Base-by-base conservation (phyloP, 2,329 filamentous ascomycete genomes). In the Fusarium poae region DNA sequence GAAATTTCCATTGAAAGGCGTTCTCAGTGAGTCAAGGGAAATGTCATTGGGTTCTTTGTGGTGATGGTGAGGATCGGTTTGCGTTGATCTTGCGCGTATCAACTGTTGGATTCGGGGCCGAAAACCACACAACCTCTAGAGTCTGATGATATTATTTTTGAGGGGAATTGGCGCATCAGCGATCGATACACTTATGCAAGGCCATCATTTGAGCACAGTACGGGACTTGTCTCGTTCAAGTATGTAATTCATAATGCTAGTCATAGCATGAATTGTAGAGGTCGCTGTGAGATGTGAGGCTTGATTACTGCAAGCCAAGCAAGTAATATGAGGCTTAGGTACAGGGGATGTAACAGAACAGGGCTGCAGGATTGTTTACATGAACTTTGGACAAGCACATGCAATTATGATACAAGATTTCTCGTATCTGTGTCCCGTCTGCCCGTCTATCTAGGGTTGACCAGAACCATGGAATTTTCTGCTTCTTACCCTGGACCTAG, bases 311-410 rank as follows among this genome's bases (percentile, higher is more conserved):
- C 37, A 37, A 57, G 35, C 45, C 50, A 34, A 21, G 12, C 20
- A 42, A 58, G 40, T 45, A 34, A 65, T 32, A 65, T 39, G 58
- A 18, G 35, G 40, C 29, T n/a, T 51, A n/a, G n/a, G n/a, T n/a
- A 45, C 20, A 8, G 27, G 35, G 21, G n/a, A 21, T 29, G 45
- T 7, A 34, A 29, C 29, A 48, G 43, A 43, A 50, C 49, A 37
- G 55, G 55, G 66, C 67, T 67, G 52, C 57, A 70, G 40, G 49
- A 55, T 29, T 23, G 15, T 42, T 25, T 51, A 37, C 42, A 44
- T 57, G 21, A 23, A 43, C 23, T 35, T 51, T 48, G 60, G 46
- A 55, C 23, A 63, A 34, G 20, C n/a, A 30, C 21, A 21, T 18
- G 32, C 32, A 27, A 30, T 29, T 39, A 39, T 5, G 10, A 35